Percentiles rank a stretch among this genome's conserved stretches.
Conservation (phyloP, 495 filamentous ascomycete species). For the Penicillium atrosanguineum region DNA sequence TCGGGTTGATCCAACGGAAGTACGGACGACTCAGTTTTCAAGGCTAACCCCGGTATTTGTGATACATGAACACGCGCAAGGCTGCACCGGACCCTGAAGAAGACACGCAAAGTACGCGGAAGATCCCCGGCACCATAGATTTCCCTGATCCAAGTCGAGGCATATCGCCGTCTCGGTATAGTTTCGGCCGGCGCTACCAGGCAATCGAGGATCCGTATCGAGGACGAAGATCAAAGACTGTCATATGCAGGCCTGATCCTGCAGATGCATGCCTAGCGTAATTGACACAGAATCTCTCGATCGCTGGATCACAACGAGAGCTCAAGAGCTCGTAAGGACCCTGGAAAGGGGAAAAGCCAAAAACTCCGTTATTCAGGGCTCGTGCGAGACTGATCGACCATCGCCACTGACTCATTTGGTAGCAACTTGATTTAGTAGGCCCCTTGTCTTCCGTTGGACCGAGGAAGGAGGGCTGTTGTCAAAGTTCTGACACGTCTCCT, state of each 20-base stretch:
- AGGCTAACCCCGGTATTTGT: not conserved
- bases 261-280: not conserved
- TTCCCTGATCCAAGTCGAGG: not conserved
- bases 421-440: slow-evolving; percentile 4
- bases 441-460: not conserved
- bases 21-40: not conserved
- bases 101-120: not conserved
- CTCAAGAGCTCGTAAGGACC: not conserved
- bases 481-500: not conserved
- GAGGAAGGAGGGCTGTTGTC: not conserved
- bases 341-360: not conserved
- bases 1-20: not conserved
- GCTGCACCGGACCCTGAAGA: not conserved
- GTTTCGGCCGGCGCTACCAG: slow-evolving; percentile 1
- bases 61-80: slow-evolving; percentile 1
- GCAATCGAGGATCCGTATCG: not conserved
- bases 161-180: not conserved
- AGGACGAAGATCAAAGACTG: not conserved
- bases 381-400: slow-evolving; percentile 6
- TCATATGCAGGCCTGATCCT: slow-evolving; percentile 4
- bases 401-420: not conserved
- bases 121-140: slow-evolving; percentile 1
- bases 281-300: not conserved
- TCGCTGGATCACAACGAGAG: not conserved
- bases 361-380: not conserved